These are phyloP conservation scores for Clarireedia monteithiana DNA, from an alignment of 2,329 filamentous ascomycete species.

Conservation along the genomic window DNA sequence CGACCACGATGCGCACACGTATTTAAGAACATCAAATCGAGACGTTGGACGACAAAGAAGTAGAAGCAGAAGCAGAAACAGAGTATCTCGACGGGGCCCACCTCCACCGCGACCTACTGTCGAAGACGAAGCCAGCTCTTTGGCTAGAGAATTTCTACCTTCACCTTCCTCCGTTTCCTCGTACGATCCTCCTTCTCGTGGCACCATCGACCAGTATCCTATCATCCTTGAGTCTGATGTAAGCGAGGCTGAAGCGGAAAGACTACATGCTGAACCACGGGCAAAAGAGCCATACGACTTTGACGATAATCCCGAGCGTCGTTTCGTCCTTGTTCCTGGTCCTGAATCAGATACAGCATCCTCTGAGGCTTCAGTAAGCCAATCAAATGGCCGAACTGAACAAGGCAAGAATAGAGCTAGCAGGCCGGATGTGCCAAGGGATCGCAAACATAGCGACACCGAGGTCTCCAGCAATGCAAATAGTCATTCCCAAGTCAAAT, in stretches of 20 bases:
- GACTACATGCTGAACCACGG: constrained; percentile 19
- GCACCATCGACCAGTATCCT: constrained; percentile 60
- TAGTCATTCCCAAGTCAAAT: constrained; percentile 10
- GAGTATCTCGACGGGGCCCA: constrained; percentile 16
- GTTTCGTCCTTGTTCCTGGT: constrained; percentile 52
- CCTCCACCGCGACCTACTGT: constrained; percentile 55
- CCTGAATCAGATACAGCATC: constrained; percentile 2
- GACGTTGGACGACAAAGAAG: constrained; percentile 12
- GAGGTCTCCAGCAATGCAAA: constrained; percentile 9
- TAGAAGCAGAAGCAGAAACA: constrained; percentile 15
- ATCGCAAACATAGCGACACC: too few species aligned
- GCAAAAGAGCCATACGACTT: constrained; percentile 12
- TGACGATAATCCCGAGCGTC: constrained; percentile 40
- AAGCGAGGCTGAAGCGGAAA: constrained; percentile 25
- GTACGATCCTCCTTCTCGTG: constrained; percentile 53
- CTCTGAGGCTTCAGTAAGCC: constrained; percentile 7
- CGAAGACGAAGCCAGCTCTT: constrained; percentile 59
- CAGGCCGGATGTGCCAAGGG: too few species aligned
- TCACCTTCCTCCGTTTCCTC: constrained; percentile 29
- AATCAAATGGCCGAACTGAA: background rate
- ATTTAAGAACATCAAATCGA: constrained; percentile 6
- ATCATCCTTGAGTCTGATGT: constrained; percentile 54
- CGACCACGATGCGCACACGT: constrained; percentile 8
- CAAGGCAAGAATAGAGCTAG: background rate
- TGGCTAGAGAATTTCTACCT: constrained; percentile 46